Percentiles rank a stretch among this genome's conserved stretches.
Evolutionary conservation across 2,329 filamentous ascomycete genomes (phyloP).

Genomic region (Fusarium sp.): DNA sequence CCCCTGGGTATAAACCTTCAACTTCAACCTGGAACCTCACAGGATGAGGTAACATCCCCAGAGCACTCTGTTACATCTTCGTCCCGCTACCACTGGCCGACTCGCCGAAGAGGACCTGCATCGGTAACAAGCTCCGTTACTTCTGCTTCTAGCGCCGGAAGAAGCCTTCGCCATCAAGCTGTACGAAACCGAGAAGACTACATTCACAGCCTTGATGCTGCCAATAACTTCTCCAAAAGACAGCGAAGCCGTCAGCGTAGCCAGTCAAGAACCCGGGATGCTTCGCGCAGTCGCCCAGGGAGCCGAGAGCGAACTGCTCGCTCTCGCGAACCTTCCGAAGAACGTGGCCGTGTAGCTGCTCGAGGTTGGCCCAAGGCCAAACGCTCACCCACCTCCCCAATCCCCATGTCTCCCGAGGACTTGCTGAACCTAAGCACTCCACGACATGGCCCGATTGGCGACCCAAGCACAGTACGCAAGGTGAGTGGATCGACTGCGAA

Average conservation of each 20-base stretch:
- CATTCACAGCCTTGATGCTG: conserved; percentile 86
- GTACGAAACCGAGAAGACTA: conserved; percentile 82
- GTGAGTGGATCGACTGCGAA: conserved; percentile 52
- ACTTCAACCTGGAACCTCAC: conserved; percentile 69
- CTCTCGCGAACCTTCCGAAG: conserved; percentile 74
- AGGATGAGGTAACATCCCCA: conserved; percentile 68
- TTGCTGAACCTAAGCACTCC: conserved; percentile 72
- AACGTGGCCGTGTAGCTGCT: conserved; percentile 75
- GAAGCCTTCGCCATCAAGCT: conserved; percentile 63
- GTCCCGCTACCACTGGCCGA: conserved; percentile 68
- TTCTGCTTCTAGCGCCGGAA: conserved; percentile 66
- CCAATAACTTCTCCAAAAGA: conserved; percentile 71
- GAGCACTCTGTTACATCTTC: conserved; percentile 69
- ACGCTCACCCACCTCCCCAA: conserved; percentile 89
- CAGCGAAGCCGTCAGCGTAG: conserved; percentile 69
- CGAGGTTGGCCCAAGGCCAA: conserved; percentile 81
- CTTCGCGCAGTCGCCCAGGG: conserved; percentile 60
- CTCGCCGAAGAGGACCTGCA: conserved; percentile 65
- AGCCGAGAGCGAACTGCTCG: conserved; percentile 66
- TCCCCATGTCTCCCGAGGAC: conserved; percentile 95
- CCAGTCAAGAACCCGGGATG: conserved; percentile 60
- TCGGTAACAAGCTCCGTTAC: conserved; percentile 71
- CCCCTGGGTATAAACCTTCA: conserved; percentile 77
- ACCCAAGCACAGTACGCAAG: conserved; percentile 63
- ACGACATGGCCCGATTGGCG: conserved; percentile 52